These are phyloP conservation scores for Mycena crocata DNA, from an alignment of 768 basidiomycete genomes.

Conservation along the genomic window DNA sequence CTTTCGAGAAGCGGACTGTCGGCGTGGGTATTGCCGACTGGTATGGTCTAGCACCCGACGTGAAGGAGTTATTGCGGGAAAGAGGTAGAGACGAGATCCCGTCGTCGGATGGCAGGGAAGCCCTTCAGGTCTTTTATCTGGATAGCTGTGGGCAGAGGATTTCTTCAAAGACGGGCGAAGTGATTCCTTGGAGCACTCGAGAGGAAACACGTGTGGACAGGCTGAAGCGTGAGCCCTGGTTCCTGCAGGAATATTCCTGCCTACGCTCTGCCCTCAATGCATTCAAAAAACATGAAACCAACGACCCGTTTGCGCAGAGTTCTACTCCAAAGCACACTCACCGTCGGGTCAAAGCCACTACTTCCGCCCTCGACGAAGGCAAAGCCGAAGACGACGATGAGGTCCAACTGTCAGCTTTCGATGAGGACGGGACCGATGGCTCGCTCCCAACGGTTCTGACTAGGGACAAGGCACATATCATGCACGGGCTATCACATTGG, in stretches of 20 bases:
- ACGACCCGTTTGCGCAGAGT: no score
- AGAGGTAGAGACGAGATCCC: conserved; percentile 3
- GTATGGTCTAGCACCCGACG: conserved; percentile 7
- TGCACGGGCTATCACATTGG: no score
- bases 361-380: no score
- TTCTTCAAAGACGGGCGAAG: background rate
- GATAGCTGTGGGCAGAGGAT: conserved; percentile 17
- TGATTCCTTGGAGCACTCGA: conserved; percentile 9
- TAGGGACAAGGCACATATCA: background rate
- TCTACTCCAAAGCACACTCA: no score
- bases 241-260: background rate
- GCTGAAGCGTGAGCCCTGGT: conserved; percentile 15
- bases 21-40: conserved; percentile 45
- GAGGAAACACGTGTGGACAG: background rate
- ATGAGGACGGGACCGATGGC: no score
- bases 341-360: no score
- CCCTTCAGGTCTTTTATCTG: conserved; percentile 7
- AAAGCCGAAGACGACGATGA: background rate
- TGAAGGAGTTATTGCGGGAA: conserved; percentile 1
- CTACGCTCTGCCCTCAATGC: background rate
- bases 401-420: no score
- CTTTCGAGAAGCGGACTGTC: conserved; percentile 44
- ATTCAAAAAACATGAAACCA: background rate
- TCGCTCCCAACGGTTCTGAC: background rate
- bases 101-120: background rate